These are phyloP conservation scores for Hygrophoropsis aurantiaca DNA, from an alignment of 768 basidiomycete genomes.

Conservation along the genomic window DNA sequence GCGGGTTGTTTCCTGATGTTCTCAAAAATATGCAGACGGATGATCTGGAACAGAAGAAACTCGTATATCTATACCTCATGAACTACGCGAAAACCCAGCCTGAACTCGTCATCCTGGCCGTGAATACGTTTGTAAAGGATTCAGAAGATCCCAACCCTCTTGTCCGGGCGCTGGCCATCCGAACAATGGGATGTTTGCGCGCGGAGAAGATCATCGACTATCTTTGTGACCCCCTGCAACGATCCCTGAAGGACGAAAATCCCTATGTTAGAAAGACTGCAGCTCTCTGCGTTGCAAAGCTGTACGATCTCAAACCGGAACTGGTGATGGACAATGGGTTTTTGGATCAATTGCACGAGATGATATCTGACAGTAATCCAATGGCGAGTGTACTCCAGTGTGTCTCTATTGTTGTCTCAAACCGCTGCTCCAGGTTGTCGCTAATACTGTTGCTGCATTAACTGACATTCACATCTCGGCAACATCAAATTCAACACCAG, in stretches of 20 bases:
- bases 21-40: slow-evolving; percentile 99
- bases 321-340: slow-evolving; percentile 95
- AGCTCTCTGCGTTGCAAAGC: slow-evolving; percentile 93
- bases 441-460: slow-evolving; percentile 92
- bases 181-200: slow-evolving; percentile 96
- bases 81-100: slow-evolving; percentile 99
- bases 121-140: slow-evolving; percentile 98
- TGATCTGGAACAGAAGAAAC: slow-evolving; percentile 99
- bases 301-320: slow-evolving; percentile 96
- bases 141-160: slow-evolving; percentile 96
- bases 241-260: slow-evolving; percentile 91
- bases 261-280: slow-evolving; percentile 99
- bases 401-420: not conserved
- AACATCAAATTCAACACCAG: slow-evolving; percentile 47
- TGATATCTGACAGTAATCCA: slow-evolving; percentile 95
- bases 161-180: slow-evolving; percentile 92
- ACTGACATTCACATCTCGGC: slow-evolving; percentile 87
- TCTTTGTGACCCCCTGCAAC: slow-evolving; percentile 91
- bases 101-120: slow-evolving; percentile 97
- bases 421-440: slow-evolving; percentile 73
- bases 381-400: slow-evolving; percentile 61
- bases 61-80: slow-evolving; percentile 99
- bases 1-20: slow-evolving; percentile 95
- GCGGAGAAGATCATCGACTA: slow-evolving; percentile 99
- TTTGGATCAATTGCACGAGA: slow-evolving; percentile 81